Evolutionary conservation across 192 early-diverging fungal genomes (phyloP).

Genomic region (Coemansia sp.): DNA sequence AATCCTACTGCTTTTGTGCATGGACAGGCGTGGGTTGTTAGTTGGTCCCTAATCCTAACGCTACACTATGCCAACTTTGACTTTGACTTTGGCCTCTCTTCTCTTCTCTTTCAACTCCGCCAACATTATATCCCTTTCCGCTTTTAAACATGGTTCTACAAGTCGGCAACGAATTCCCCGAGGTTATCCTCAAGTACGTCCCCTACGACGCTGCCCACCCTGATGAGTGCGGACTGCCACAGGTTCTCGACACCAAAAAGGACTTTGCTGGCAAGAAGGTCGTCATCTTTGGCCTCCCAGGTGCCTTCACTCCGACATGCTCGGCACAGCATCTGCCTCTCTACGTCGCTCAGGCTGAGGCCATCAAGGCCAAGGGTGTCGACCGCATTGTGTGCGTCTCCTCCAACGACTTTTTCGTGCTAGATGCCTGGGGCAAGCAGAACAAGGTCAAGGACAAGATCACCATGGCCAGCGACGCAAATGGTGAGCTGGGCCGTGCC

Average conservation of each 20-base stretch:
- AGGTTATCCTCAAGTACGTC: conserved; percentile 62
- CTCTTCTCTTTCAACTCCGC: neutral
- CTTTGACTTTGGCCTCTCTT: neutral
- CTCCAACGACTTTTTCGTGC: conserved; percentile 59
- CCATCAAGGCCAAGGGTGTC: conserved; percentile 48
- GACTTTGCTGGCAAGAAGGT: conserved; percentile 54
- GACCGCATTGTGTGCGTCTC: conserved; percentile 48
- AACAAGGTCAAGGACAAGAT: conserved; percentile 43
- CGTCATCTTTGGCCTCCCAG: conserved; percentile 41
- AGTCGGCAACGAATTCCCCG: conserved; percentile 61
- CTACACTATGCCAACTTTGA: too few relatives aligned
- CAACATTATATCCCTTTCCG: neutral
- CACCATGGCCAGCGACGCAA: conserved; percentile 76
- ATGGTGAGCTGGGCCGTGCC: conserved; percentile 66
- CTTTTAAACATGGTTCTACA: conserved; percentile 35
- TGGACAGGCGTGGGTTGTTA: too few relatives aligned
- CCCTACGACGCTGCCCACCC: conserved; percentile 53
- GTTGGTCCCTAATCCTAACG: too few relatives aligned
- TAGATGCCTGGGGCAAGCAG: conserved; percentile 60
- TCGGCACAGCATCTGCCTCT: conserved; percentile 40
- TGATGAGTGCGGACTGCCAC: conserved; percentile 45
- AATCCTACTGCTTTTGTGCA: too few relatives aligned
- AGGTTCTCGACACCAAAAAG: conserved; percentile 48
- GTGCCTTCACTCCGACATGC: conserved; percentile 50
- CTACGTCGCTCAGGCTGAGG: conserved; percentile 28